phyloP scores from a whole-genome alignment of 257 asterid genomes.

The Solanum acaule region DNA sequence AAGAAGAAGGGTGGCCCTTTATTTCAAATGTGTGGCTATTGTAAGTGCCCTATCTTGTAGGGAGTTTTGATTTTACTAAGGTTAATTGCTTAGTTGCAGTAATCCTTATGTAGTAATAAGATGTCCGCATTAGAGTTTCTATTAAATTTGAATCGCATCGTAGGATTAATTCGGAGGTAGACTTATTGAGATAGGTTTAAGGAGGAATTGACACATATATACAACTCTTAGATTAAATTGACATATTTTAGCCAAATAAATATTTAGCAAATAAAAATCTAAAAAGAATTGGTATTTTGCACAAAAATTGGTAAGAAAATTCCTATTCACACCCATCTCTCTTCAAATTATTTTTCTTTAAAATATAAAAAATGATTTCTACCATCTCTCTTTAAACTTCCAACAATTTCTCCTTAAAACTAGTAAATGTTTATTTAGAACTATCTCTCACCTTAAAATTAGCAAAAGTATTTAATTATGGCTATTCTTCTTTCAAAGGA shows the following conservation, averaged over 20 bases:
- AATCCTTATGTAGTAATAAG: not conserved
- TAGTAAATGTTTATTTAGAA: not conserved
- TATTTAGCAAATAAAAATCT: not conserved
- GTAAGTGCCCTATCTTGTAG: constrained; percentile 14
- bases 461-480: too few species aligned
- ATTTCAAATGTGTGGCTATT: constrained; percentile 10
- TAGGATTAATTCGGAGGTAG: not conserved
- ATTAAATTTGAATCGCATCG: too few species aligned
- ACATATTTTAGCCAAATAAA: not conserved
- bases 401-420: not conserved
- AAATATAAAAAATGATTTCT: too few species aligned
- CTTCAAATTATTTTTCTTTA: not conserved
- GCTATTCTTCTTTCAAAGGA: not conserved
- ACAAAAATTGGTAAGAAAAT: not conserved
- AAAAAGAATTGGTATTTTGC: not conserved
- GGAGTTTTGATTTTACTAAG: not conserved
- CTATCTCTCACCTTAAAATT: not conserved
- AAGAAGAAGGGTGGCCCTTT: not conserved
- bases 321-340: not conserved
- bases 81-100: not conserved
- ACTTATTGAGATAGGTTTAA: not conserved
- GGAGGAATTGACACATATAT: not conserved
- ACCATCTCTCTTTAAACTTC: not conserved
- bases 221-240: not conserved
- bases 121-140: too few species aligned